Percentiles rank a stretch among this genome's conserved stretches.
These are phyloP conservation scores for Amanita polypyramis DNA, from an alignment of 768 basidiomycete genomes.

Conservation along the genomic window DNA sequence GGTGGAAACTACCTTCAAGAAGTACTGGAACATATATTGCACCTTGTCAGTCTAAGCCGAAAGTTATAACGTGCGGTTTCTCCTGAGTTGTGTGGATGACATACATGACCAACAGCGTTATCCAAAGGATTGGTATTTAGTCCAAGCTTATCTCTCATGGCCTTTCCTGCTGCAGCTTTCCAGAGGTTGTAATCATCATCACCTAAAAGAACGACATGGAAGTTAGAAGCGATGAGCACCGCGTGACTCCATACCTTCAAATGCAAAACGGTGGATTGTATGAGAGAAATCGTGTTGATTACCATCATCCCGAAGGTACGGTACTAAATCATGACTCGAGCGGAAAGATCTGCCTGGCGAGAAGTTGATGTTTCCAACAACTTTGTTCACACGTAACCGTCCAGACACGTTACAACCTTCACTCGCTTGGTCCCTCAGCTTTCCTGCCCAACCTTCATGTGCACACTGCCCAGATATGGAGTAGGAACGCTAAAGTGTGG, in stretches of 20 bases:
- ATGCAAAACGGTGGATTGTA: conserved; percentile 68
- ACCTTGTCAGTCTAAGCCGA: conserved; percentile 53
- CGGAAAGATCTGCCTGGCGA: conserved; percentile 96
- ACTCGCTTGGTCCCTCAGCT: conserved; percentile 80
- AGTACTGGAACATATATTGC: conserved; percentile 97
- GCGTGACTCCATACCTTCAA: conserved; percentile 37
- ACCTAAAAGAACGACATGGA: conserved; percentile 22
- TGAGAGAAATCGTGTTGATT: conserved; percentile 94
- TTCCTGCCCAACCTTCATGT: conserved; percentile 91
- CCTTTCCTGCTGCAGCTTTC: conserved; percentile 50
- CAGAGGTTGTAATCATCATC: conserved; percentile 72
- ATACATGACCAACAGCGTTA: conserved; percentile 43
- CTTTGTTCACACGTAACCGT: conserved; percentile 91
- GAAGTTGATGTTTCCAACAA: conserved; percentile 90
- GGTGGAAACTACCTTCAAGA: conserved; percentile 97
- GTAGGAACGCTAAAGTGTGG: neutral
- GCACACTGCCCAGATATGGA: conserved; percentile 52
- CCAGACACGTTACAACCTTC: conserved; percentile 96
- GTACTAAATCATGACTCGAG: conserved; percentile 79
- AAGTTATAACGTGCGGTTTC: neutral
- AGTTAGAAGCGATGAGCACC: neutral
- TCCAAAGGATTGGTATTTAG: conserved; percentile 74
- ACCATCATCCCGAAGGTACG: conserved; percentile 82
- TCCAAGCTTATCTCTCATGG: conserved; percentile 64
- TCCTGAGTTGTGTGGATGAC: conserved; percentile 11